phyloP scores from a whole-genome alignment of 2,329 filamentous ascomycete genomes.

The Aspergillus sp. region DNA sequence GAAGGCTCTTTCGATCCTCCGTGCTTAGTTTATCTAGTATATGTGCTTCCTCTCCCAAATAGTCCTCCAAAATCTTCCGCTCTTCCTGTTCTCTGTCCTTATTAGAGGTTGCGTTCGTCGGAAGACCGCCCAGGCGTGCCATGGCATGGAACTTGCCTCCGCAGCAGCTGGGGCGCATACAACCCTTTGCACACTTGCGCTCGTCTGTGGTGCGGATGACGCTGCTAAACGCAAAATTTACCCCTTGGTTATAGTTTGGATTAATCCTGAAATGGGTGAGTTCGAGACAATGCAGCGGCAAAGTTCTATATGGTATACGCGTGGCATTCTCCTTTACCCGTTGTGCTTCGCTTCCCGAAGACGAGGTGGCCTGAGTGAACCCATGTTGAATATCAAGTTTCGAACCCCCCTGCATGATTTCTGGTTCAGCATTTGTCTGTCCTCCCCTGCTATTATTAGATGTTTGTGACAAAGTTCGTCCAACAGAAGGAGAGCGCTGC shows the following conservation, averaged over 20 bases:
- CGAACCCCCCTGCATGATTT: not conserved
- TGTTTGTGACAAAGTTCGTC: not conserved
- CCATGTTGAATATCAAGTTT: not conserved
- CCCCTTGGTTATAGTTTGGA: slow-evolving; percentile 68
- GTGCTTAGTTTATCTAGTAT: slow-evolving; percentile 53
- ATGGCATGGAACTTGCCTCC: slow-evolving; percentile 70
- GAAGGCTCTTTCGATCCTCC: slow-evolving; percentile 64
- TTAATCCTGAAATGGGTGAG: slow-evolving; percentile 83
- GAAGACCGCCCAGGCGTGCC: slow-evolving; percentile 50
- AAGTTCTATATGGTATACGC: slow-evolving; percentile 57
- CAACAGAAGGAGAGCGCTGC: not conserved
- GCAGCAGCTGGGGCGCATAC: slow-evolving; percentile 74
- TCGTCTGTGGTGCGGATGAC: slow-evolving; percentile 71
- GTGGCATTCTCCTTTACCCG: slow-evolving; percentile 24
- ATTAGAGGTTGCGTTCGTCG: slow-evolving; percentile 23
- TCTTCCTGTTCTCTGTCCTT: slow-evolving; percentile 30
- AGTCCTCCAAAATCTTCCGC: slow-evolving; percentile 52
- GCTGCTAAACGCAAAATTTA: slow-evolving; percentile 72
- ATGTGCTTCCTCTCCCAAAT: slow-evolving; percentile 50
- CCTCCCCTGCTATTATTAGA: not conserved
- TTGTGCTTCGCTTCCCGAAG: not conserved
- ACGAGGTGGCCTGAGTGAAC: not conserved
- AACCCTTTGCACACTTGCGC: slow-evolving; percentile 71
- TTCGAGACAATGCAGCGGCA: slow-evolving; percentile 59
- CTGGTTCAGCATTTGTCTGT: not conserved